Base-by-base conservation (phyloP, 495 filamentous ascomycete genomes). In the Cetradonia linearis region DNA sequence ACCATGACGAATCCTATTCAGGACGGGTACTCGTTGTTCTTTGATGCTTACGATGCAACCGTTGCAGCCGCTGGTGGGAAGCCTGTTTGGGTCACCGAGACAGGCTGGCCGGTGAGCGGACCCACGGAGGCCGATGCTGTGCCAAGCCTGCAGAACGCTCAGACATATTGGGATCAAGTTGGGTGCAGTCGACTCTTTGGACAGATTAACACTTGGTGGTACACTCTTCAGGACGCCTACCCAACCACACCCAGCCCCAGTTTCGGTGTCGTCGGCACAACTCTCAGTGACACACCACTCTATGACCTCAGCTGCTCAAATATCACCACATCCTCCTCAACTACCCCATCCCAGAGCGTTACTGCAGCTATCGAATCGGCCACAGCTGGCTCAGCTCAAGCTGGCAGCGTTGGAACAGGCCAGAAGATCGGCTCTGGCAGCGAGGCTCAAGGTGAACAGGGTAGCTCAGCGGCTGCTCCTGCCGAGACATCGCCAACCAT, bases 41-140 rank as follows among this genome's bases (percentile, higher is more conserved):
- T 81, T 33, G 81, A 79, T 30, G 81, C 86, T 28, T 74, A 86
- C 14, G 66, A 71, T 28, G 74, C 73, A 40, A 89, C 87, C 59
- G 72, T 80, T 65, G 69, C 69, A 30, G 82, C 74, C 40, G 81
- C 79, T 56, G 72, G 74, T 25, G 80, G 77, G 61, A 92, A 90
- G 79, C 75, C 79, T 16, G 81, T 95, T 67, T 91, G 91, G 86
- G 78, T 95, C 63, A 95, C 89, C 27, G 91, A 95, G 79, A 94
- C 89, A 30, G 91, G 91, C 63, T 92, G 85, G 79, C 91, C 91
- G 59, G 83, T 88, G 28, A 82, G 74, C 62, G 91, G 89, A 34
- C 69, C 75, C 38, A 76, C 72, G 18, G 70, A 79, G 62, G 82
- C 80, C 60, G 68, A 81, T 40, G 89, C 85, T 56, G 73, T 85